phyloP scores from a whole-genome alignment of 768 basidiomycete species.

The Phaeotremella fagi region DNA sequence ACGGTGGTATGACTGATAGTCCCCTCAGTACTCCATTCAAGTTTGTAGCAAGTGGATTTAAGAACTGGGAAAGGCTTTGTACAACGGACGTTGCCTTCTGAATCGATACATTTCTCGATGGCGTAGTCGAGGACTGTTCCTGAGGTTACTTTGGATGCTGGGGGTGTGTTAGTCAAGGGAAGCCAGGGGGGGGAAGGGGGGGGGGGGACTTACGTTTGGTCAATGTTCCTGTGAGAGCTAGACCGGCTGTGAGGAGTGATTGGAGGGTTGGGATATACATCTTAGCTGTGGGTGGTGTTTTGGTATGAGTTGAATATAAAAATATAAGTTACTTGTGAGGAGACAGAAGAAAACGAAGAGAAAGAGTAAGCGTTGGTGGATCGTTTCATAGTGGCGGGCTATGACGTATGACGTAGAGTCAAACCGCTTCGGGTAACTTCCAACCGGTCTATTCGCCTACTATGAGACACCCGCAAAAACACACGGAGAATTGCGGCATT shows the following conservation, averaged over 20 bases:
- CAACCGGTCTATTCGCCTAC: too few relatives aligned
- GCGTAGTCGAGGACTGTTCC: constrained; percentile 42
- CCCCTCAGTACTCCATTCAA: constrained; percentile 45
- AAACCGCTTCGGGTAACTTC: too few relatives aligned
- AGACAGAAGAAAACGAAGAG: too few relatives aligned
- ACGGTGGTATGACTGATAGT: constrained; percentile 42
- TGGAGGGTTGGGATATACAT: constrained; percentile 45
- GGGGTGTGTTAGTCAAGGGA: not conserved
- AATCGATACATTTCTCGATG: constrained; percentile 41
- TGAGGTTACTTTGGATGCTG: constrained; percentile 33
- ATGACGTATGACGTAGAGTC: too few relatives aligned
- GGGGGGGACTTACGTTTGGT: constrained; percentile 27
- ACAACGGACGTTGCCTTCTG: constrained; percentile 35
- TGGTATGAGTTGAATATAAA: too few relatives aligned
- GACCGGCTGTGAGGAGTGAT: constrained; percentile 33
- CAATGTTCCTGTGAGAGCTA: constrained; percentile 28
- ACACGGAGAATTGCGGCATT: too few relatives aligned
- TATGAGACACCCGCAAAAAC: too few relatives aligned
- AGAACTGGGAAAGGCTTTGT: constrained; percentile 42
- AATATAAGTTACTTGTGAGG: too few relatives aligned
- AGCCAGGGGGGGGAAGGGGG: constrained; percentile 6
- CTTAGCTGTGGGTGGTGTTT: too few relatives aligned
- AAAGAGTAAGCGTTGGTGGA: too few relatives aligned
- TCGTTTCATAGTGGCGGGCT: too few relatives aligned
- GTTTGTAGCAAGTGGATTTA: constrained; percentile 40